Evolutionary conservation across 2,329 filamentous ascomycete genomes (phyloP).

Genomic region (Epichloe hybrida): DNA sequence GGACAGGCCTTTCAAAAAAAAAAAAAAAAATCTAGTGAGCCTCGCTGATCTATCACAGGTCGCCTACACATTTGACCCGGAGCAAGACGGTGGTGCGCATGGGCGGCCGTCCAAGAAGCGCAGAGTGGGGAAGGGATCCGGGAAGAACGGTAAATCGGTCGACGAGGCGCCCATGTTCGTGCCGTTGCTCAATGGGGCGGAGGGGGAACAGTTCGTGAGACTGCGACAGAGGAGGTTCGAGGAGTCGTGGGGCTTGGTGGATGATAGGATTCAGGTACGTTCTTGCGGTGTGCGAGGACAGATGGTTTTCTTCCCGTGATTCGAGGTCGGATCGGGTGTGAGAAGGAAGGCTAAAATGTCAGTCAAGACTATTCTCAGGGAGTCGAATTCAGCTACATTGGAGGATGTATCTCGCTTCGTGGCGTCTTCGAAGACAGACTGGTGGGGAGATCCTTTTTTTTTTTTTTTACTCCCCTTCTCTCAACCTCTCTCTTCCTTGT

Average conservation of each 20-base stretch:
- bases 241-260: constrained; percentile 49
- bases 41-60: constrained; percentile 1
- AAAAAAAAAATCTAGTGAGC: too few species aligned
- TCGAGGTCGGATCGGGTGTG: background rate
- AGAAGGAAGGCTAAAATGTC: background rate
- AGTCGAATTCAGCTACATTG: constrained; percentile 48
- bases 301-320: background rate
- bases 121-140: constrained; percentile 32
- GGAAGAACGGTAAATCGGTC: constrained; percentile 6
- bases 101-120: constrained; percentile 41
- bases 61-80: constrained; percentile 24
- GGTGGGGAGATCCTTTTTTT: constrained; percentile 12
- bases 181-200: constrained; percentile 40
- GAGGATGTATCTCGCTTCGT: constrained; percentile 45
- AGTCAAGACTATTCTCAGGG: constrained; percentile 38
- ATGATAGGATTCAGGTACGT: constrained; percentile 43
- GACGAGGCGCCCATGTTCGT: constrained; percentile 27
- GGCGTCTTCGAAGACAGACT: constrained; percentile 20
- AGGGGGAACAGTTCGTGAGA: constrained; percentile 32
- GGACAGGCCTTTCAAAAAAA: too few species aligned
- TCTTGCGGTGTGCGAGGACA: background rate
- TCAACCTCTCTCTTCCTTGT: background rate
- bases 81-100: constrained; percentile 21
- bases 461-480: too few species aligned
- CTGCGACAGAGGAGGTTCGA: constrained; percentile 48